Conservation (phyloP, 1,284 basidiomycete species). For the Neolentinus lepideus region DNA sequence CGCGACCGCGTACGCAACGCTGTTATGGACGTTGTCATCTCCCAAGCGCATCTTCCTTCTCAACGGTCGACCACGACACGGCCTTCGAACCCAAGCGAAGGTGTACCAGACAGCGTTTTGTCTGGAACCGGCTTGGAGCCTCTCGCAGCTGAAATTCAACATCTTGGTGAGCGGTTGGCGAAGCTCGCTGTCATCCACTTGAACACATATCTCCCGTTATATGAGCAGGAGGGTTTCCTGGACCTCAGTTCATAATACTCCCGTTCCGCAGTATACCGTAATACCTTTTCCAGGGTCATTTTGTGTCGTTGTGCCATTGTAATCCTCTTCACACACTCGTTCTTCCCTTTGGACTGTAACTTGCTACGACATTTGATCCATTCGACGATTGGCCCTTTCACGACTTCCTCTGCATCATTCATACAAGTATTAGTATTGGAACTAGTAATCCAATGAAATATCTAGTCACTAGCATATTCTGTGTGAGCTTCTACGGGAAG, state of each 20-base stretch:
- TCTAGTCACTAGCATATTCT: background rate
- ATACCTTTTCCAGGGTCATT: background rate
- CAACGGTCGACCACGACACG: constrained; percentile 18
- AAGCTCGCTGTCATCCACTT: constrained; percentile 67
- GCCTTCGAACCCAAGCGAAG: constrained; percentile 8
- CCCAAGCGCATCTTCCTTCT: constrained; percentile 32
- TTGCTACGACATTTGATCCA: background rate
- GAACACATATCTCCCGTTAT: constrained; percentile 64
- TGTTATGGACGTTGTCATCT: constrained; percentile 55
- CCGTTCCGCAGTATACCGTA: background rate
- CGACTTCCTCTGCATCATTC: background rate
- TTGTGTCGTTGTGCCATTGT: background rate
- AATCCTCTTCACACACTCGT: background rate
- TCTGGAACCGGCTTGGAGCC: constrained; percentile 55
- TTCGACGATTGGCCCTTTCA: background rate
- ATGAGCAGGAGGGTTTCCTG: constrained; percentile 59
- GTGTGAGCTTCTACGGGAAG: background rate
- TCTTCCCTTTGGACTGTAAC: background rate
- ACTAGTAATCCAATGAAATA: background rate
- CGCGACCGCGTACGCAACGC: constrained; percentile 54
- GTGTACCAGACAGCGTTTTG: constrained; percentile 1
- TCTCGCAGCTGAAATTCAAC: constrained; percentile 58
- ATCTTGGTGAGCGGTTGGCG: constrained; percentile 60
- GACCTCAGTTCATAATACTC: background rate
- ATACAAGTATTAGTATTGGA: background rate